Base-by-base conservation (phyloP, 768 basidiomycete species). In the Lentinus brumalis region DNA sequence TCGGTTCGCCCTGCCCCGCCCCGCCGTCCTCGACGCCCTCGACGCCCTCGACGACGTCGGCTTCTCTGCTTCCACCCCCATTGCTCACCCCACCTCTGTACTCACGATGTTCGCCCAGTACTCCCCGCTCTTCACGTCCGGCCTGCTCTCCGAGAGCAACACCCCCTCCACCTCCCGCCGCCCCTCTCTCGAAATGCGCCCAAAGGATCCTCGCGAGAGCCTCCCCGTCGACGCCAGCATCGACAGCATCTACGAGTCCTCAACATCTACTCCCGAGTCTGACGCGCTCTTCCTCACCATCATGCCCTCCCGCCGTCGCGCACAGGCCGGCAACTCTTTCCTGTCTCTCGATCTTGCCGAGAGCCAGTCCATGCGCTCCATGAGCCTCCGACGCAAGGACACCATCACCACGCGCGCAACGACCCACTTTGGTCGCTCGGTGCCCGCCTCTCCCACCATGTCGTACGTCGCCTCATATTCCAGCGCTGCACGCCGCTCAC, bases 311-410 rank as follows among this genome's bases (percentile, higher is more conserved):
- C 75, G 74, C 53, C 76, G 79, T 35, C 77, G 80, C 45, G 50
- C 55, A 44, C 67, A 68, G 29, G 62, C 63, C 16, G 70, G 59
- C 67, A 80, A 83, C 44, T 89, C 88, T 3, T 89, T 88, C 70
- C 81, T 89, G 53, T 88, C 84, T 39, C 81, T 89, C 56, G 88
- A 89, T 70, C 79, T 87, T 4, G 87, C 86, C 41, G 84, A 86
- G 70, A 76, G 78, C 29, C 75, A 77, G 62, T 78, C 76, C 4
- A 69, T 75, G 57, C 74, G 77, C 41, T 74, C 78, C 3, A 78
- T 78, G 47, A 76, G 76, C 30, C 69, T 76, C 44, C 65, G 69
- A 16, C 72, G 75, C 52, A 79, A 75, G 56, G 67, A 69, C 44
- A 76, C 74, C 2, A 61, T 66, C 30, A 62, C 71, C 0, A 67